phyloP scores from a whole-genome alignment of 352 stramenopile species.

The Globisporangium cylindrosporum region DNA sequence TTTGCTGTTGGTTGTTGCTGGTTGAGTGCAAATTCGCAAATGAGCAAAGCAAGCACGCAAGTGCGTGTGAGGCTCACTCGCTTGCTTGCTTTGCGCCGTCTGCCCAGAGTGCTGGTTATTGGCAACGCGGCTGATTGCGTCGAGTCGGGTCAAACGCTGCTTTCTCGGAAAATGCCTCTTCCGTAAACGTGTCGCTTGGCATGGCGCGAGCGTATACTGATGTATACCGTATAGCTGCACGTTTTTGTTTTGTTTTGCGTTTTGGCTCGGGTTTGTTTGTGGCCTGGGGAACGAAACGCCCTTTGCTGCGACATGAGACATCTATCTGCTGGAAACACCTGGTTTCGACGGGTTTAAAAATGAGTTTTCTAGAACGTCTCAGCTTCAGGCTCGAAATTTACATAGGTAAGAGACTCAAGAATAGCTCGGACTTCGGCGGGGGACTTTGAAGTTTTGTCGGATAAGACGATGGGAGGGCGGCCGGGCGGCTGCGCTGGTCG shows the following conservation, averaged over 20 bases:
- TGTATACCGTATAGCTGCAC: background rate
- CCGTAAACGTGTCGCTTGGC: conserved; percentile 11
- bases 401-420: background rate
- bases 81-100: background rate
- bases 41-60: background rate
- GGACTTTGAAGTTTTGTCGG: background rate
- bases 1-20: conserved; percentile 4
- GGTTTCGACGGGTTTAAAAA: background rate
- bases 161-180: conserved; percentile 11
- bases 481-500: background rate
- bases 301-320: background rate
- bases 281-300: background rate
- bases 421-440: background rate
- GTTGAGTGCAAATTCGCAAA: conserved; percentile 15
- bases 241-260: background rate
- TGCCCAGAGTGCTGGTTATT: background rate
- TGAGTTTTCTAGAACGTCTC: background rate
- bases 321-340: background rate
- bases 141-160: background rate
- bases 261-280: background rate
- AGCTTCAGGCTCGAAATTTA: background rate
- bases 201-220: background rate
- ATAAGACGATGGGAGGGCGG: background rate
- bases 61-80: background rate
- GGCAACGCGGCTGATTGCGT: conserved; percentile 1